A percentile compares a stretch with the other conserved stretches of the same genome.
Conservation (phyloP, 805 yeast genomes). For the Kluyveromyces aestuarii region DNA sequence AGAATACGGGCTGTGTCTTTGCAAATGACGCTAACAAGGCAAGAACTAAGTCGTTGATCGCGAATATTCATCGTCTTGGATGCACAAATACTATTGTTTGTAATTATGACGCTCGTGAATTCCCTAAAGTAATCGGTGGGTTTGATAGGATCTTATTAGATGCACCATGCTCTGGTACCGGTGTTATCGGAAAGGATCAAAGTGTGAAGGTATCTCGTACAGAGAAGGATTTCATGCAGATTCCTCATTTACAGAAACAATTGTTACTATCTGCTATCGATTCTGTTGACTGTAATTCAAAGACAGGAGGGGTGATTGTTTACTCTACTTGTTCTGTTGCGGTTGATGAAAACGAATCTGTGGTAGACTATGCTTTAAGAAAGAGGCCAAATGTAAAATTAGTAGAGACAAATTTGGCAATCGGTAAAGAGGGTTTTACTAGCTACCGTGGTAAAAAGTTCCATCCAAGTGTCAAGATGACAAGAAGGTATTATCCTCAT, state of each 20-base stretch:
- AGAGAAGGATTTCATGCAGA: slow-evolving; percentile 91
- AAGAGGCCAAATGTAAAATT: slow-evolving; percentile 94
- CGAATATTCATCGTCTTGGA: slow-evolving; percentile 94
- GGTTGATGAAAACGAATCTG: slow-evolving; percentile 97
- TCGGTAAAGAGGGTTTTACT: slow-evolving; percentile 94
- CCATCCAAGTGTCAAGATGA: slow-evolving; percentile 63
- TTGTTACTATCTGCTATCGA: slow-evolving; percentile 90
- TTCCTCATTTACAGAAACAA: slow-evolving; percentile 95
- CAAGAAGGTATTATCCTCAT: slow-evolving; percentile 96
- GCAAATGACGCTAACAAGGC: slow-evolving; percentile 97
- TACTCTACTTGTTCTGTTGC: slow-evolving; percentile 98
- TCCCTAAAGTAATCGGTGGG: slow-evolving; percentile 97
- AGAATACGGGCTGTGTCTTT: slow-evolving; percentile 93
- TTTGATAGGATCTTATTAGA: slow-evolving; percentile 90
- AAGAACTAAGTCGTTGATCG: slow-evolving; percentile 91
- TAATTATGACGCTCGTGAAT: slow-evolving; percentile 96
- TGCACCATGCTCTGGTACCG: slow-evolving; percentile 99
- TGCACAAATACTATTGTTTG: slow-evolving; percentile 95
- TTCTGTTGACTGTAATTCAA: slow-evolving; percentile 87
- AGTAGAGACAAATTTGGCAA: slow-evolving; percentile 84
- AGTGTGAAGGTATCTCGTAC: slow-evolving; percentile 89
- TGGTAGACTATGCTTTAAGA: slow-evolving; percentile 93
- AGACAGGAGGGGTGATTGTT: slow-evolving; percentile 89
- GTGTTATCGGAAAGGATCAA: slow-evolving; percentile 96
- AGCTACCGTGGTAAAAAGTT: slow-evolving; percentile 89